Evolutionary conservation across 495 filamentous ascomycete genomes (phyloP).

Genomic region (Hypomontagnella monticulosa): DNA sequence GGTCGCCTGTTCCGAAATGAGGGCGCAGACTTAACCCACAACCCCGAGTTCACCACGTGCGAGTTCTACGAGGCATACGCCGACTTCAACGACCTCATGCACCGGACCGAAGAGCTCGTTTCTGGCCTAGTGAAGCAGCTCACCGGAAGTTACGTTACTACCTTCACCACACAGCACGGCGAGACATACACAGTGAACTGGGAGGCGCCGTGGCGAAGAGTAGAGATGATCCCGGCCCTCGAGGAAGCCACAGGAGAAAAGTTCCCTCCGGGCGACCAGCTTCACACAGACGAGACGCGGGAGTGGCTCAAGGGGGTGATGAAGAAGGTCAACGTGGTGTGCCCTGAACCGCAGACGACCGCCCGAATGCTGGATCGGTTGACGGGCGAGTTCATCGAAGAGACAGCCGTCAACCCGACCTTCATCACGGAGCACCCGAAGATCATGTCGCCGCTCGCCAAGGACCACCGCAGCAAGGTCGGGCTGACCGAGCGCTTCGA

Average conservation of each 20-base stretch:
- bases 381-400: slow-evolving; percentile 95
- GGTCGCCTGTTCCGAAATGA: slow-evolving; percentile 95
- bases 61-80: slow-evolving; percentile 98
- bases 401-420: slow-evolving; percentile 91
- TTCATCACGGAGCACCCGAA: slow-evolving; percentile 77
- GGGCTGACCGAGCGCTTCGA: slow-evolving; percentile 98
- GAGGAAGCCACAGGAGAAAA: slow-evolving; percentile 90
- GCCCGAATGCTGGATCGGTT: slow-evolving; percentile 98
- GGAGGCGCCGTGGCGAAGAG: slow-evolving; percentile 90
- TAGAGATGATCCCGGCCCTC: slow-evolving; percentile 96
- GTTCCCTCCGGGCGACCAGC: slow-evolving; percentile 88
- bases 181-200: slow-evolving; percentile 92
- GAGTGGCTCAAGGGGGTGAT: slow-evolving; percentile 85
- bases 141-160: slow-evolving; percentile 84
- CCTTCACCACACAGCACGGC: slow-evolving; percentile 80
- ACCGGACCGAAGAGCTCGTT: slow-evolving; percentile 92
- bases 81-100: slow-evolving; percentile 92
- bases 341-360: slow-evolving; percentile 89
- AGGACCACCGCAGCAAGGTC: slow-evolving; percentile 82
- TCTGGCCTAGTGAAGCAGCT: slow-evolving; percentile 90
- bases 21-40: slow-evolving; percentile 95
- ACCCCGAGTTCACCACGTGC: slow-evolving; percentile 97
- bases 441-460: slow-evolving; percentile 93
- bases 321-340: slow-evolving; percentile 90
- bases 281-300: slow-evolving; percentile 88